Conservation (phyloP, 179 eudicot genomes). For the Patellifolia procumbens region DNA sequence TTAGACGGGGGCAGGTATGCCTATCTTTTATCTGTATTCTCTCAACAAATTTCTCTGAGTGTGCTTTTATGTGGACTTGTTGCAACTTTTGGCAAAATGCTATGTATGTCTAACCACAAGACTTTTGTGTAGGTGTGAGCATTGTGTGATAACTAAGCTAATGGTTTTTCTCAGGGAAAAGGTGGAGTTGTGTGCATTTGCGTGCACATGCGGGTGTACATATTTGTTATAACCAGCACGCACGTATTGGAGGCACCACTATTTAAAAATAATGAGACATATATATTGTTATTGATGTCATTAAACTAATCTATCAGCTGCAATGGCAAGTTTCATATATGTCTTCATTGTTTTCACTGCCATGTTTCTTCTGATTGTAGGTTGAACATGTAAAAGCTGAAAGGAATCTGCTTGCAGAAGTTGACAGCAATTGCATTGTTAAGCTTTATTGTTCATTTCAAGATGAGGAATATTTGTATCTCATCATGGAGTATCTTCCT, state of each 20-base stretch:
- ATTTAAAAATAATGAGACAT: no score
- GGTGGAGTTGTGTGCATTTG: neutral
- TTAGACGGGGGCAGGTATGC: constrained; percentile 34
- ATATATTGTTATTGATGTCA: neutral
- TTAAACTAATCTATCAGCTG: neutral
- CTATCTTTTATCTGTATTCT: constrained; percentile 20
- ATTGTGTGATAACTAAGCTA: neutral
- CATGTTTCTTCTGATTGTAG: constrained; percentile 39
- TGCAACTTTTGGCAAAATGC: constrained; percentile 9
- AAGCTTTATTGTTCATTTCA: constrained; percentile 93
- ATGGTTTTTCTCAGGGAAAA: neutral
- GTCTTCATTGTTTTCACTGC: neutral
- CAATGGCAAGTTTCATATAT: neutral
- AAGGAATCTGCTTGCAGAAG: constrained; percentile 95
- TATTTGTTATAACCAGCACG: neutral
- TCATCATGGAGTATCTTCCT: constrained; percentile 95
- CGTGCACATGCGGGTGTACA: neutral
- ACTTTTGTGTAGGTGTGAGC: neutral
- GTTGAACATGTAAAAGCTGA: constrained; percentile 98
- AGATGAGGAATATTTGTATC: constrained; percentile 87
- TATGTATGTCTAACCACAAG: neutral
- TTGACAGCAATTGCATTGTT: constrained; percentile 94
- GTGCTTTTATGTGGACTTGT: neutral
- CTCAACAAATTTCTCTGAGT: neutral
- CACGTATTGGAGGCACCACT: neutral